Evolutionary conservation across 106 monocot genomes (phyloP).

Genomic region (Posidonia australis): DNA sequence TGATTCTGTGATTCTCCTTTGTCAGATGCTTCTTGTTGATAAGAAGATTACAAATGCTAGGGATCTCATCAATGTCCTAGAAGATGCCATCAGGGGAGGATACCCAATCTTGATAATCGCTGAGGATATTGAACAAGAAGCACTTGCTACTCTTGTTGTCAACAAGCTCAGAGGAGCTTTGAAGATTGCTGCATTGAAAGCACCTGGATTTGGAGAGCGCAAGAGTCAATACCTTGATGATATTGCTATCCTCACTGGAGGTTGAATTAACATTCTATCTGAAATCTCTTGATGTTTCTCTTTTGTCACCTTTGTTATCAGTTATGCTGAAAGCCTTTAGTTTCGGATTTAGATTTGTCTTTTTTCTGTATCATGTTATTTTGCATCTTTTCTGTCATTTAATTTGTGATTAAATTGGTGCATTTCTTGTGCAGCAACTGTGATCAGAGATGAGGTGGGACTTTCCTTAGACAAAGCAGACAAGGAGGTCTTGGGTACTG

Average conservation of each 20-base stretch:
- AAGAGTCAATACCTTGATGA: slow-evolving; percentile 97
- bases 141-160: slow-evolving; percentile 87
- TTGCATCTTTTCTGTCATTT: background rate
- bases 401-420: background rate
- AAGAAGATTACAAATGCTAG: slow-evolving; percentile 94
- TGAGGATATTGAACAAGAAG: slow-evolving; percentile 97
- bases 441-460: slow-evolving; percentile 38
- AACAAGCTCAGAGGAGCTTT: slow-evolving; percentile 89
- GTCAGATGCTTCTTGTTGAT: slow-evolving; percentile 87
- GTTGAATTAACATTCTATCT: slow-evolving; percentile 15
- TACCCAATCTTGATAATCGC: slow-evolving; percentile 84
- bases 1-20: slow-evolving; percentile 1
- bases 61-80: slow-evolving; percentile 76
- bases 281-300: background rate
- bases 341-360: background rate
- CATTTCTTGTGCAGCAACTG: slow-evolving; percentile 21
- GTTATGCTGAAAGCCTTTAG: background rate
- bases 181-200: slow-evolving; percentile 94
- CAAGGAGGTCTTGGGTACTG: slow-evolving; percentile 37
- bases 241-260: slow-evolving; percentile 89
- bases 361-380: background rate
- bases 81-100: slow-evolving; percentile 84
- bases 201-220: slow-evolving; percentile 97
- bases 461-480: slow-evolving; percentile 39
- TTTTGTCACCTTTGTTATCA: background rate